Base-by-base conservation (phyloP, 148 eudicot genomes). In the Simmondsia chinensis region DNA sequence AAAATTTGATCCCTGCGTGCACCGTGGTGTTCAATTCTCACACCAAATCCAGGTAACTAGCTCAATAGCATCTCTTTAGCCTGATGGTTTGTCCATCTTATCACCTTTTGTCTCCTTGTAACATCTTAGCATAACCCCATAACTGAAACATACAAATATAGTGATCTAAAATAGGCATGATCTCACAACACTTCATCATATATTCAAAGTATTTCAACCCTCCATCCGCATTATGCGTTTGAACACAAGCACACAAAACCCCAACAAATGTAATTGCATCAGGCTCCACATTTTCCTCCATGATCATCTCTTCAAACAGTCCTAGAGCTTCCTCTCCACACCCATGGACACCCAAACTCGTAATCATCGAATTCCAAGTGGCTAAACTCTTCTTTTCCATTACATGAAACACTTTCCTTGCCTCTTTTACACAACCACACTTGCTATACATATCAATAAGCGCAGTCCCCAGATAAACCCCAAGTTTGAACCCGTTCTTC, bases 381-480 rank as follows among this genome's bases (percentile, higher is more conserved):
- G 83, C 88, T 42, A 68, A 61, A 50, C 69, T 67, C 61, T 42
- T 66, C 9, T 31, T 41, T 41, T 70, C 73, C 88, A 80, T 76
- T 38, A 54, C 20, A 9, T 56, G 38, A 32, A 80, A 80, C 32
- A 76, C 83, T 23, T 48, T 46, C 36, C 55, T 59, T 2, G 83
- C 88, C 52, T 67, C 63, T 35, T 46, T 70, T 57, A 80, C 35
- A 42, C 75, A 73, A 55, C 83, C 88, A 56, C 88, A 80, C 50
- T 80, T 80, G 54, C 88, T 80, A 43, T 80, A 80, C 88, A 80
- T 80, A 46, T 80, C 83, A 38, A 80, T 51, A 13, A 80, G 83
- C 1, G 88, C 80, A 0, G 83, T 80, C 48, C 88, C 83, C 2
- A 80, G 73, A 44, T 63, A 80, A 9, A 45, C 61, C 20, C 73